Evolutionary conservation across 2,329 filamentous ascomycete genomes (phyloP).

Genomic region (Talaromyces sp.): DNA sequence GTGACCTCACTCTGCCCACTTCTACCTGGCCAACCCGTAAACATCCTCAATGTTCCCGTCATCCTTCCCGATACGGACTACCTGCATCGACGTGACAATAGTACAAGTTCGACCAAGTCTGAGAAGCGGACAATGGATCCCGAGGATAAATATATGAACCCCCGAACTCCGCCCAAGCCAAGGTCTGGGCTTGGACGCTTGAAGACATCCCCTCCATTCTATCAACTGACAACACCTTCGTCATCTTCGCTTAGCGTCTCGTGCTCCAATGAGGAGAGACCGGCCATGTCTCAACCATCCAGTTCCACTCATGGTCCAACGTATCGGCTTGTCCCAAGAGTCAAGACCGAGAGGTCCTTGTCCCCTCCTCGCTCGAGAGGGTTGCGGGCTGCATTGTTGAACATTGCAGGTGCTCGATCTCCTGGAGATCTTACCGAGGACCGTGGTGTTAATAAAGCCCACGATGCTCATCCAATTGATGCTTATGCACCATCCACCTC

Average conservation of each 20-base stretch:
- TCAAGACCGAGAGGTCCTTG: conserved; percentile 35
- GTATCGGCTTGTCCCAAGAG: conserved; percentile 25
- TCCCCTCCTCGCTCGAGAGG: conserved; percentile 38
- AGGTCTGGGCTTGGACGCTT: conserved; percentile 38
- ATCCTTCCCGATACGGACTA: conserved; percentile 53
- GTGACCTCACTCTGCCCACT: conserved; percentile 78
- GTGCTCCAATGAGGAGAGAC: conserved; percentile 25
- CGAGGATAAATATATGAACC: conserved; percentile 69
- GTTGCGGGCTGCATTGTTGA: conserved; percentile 38
- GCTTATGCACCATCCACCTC: background rate
- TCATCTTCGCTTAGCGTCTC: conserved; percentile 29
- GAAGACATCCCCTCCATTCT: conserved; percentile 43
- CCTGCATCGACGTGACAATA: conserved; percentile 61
- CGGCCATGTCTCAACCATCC: conserved; percentile 36
- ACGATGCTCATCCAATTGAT: background rate
- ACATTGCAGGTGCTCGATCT: conserved; percentile 30
- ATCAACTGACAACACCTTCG: conserved; percentile 25
- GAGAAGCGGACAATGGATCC: conserved; percentile 75
- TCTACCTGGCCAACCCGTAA: conserved; percentile 82
- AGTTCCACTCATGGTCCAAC: conserved; percentile 26
- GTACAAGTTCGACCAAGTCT: conserved; percentile 57
- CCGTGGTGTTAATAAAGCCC: conserved; percentile 13
- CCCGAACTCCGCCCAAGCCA: conserved; percentile 57
- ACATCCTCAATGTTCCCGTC: conserved; percentile 75
- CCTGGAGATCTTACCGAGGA: conserved; percentile 18